Percentiles rank a stretch among this genome's conserved stretches.
phyloP scores from a whole-genome alignment of 2,329 filamentous ascomycete genomes.

The Escovopsis weberi region DNA sequence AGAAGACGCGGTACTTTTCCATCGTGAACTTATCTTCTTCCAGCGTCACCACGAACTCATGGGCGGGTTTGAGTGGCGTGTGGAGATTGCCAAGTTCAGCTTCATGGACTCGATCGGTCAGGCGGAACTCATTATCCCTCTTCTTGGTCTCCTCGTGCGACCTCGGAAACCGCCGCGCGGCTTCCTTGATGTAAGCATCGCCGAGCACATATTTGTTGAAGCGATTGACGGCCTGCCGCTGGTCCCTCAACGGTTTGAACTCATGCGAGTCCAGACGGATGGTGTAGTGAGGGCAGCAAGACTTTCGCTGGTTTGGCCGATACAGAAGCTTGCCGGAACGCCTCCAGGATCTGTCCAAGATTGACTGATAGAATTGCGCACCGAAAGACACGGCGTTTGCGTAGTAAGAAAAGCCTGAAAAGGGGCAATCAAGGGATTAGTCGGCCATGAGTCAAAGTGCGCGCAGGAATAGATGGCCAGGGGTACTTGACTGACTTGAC shows the following conservation, averaged over 20 bases:
- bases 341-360: slow-evolving; percentile 67
- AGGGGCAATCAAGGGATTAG: not conserved
- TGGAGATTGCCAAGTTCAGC: slow-evolving; percentile 42
- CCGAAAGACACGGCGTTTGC: slow-evolving; percentile 45
- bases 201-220: slow-evolving; percentile 62
- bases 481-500: slow-evolving; percentile 35
- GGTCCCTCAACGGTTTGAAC: slow-evolving; percentile 55
- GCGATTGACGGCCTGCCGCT: slow-evolving; percentile 60
- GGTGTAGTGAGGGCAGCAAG: slow-evolving; percentile 88
- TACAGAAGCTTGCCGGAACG: slow-evolving; percentile 59
- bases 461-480: too few relatives aligned
- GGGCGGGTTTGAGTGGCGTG: slow-evolving; percentile 47
- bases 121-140: slow-evolving; percentile 52
- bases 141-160: slow-evolving; percentile 50
- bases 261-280: slow-evolving; percentile 53
- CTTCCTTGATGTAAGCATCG: slow-evolving; percentile 49
- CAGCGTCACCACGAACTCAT: slow-evolving; percentile 53
- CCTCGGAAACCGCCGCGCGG: slow-evolving; percentile 48
- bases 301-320: slow-evolving; percentile 60
- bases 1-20: slow-evolving; percentile 60
- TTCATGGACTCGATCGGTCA: slow-evolving; percentile 54
- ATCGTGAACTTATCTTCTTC: slow-evolving; percentile 57
- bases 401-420: slow-evolving; percentile 59
- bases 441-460: not conserved
- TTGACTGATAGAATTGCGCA: slow-evolving; percentile 51